Base-by-base conservation (phyloP, 805 yeast genomes). In the Saccharomycopsis javanensis region DNA sequence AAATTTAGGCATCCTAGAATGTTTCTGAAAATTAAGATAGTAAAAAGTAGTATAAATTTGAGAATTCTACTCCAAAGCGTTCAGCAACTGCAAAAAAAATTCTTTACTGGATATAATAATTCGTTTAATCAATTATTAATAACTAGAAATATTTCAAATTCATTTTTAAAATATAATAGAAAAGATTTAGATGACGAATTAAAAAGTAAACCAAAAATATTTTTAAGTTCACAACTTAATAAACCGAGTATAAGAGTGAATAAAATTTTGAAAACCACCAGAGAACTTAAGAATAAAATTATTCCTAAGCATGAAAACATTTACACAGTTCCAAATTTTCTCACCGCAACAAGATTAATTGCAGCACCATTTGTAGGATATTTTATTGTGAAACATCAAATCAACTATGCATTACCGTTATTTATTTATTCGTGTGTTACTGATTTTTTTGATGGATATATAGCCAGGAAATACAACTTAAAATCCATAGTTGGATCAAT, bases 351-450 rank as follows among this genome's bases (percentile, higher is more conserved):
- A 1, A 73, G 99, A 63, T 79, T 94, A n/a, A 72, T 79, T 1
- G 74, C 88, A 2, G 85, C 98, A 0, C 99, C 99, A 0, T 69
- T 83, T 11, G 82, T 95, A 33, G 98, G 97, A 0, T 86, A 85
- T 64, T 77, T 83, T 63, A 81, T 92, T 10, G 75, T 89, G 23
- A 71, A 82, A 4, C 82, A 85, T 15, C 78, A 88, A 30, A 72
- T 85, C 1, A 69, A 76, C 11, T 72, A 78, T 51, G 96, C 98
- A 0, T 71, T 88, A 50, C 78, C 81, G 1, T 66, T 94, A 10
- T 92, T 94, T 69, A 75, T 82, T 0, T 90, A 89, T 65, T 90
- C 97, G 0, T 86, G 97, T 62, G 68, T 90, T 3, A 92, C 99
- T 0, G 99, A 94, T 68, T 85, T 88, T 61, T 71, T 91, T 23